These are phyloP conservation scores for Leishmania major DNA, from an alignment of 208 protist genomes.

Conservation along the genomic window DNA sequence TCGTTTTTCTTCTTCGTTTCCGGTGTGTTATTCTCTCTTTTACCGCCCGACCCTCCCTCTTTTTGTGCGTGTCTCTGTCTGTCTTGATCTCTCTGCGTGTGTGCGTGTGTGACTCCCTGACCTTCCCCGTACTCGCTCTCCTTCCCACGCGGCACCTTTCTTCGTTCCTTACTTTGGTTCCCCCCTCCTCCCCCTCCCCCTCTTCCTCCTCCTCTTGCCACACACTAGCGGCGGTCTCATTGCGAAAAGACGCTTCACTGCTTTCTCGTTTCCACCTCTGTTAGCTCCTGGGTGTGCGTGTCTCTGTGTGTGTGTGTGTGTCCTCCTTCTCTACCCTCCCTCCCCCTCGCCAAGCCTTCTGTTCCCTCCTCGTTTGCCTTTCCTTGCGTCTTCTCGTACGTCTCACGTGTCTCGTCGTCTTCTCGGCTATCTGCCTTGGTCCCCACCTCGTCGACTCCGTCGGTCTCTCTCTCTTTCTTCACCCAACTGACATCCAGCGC, in stretches of 20 bases:
- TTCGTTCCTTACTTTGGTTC: neutral
- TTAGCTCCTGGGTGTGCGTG: no score
- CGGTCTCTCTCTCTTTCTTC: neutral
- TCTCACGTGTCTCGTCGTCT: neutral
- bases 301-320: no score
- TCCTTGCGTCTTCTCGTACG: neutral
- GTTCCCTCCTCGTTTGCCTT: neutral
- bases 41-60: neutral
- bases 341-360: no score
- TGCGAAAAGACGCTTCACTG: no score
- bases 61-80: neutral
- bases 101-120: neutral
- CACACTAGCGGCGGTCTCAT: no score
- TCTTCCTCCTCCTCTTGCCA: no score
- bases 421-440: neutral
- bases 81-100: neutral
- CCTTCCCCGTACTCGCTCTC: neutral
- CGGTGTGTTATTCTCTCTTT: neutral
- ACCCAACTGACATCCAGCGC: neutral
- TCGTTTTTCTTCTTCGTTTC: neutral
- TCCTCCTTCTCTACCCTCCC: neutral
- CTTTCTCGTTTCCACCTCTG: neutral
- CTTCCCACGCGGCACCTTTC: neutral
- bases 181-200: no score
- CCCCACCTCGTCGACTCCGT: no score